A percentile compares a stretch with the other conserved stretches of the same genome.
phyloP scores from a whole-genome alignment of 257 asterid species.

The Scutellaria galericulata region DNA sequence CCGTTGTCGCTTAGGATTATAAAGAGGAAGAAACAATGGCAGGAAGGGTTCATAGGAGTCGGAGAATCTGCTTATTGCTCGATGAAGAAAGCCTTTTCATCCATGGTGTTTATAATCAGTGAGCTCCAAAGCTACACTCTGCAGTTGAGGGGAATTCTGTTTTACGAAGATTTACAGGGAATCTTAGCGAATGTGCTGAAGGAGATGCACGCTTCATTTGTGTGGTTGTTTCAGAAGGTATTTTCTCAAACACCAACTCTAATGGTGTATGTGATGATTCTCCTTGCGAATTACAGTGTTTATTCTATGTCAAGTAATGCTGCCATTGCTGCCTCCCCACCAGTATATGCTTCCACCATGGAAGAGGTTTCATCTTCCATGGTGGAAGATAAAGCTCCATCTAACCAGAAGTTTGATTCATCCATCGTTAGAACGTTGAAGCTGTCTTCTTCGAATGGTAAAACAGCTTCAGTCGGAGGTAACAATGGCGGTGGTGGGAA shows the following conservation, averaged over 20 bases:
- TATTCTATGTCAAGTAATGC: conserved; percentile 64
- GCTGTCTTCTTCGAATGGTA: conserved; percentile 60
- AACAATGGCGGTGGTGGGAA: conserved; percentile 77
- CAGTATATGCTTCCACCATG: conserved; percentile 34
- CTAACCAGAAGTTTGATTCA: conserved; percentile 53
- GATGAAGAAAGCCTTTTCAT: conserved; percentile 83
- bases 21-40: conserved; percentile 81
- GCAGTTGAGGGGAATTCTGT: conserved; percentile 75
- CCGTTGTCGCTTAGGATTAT: conserved; percentile 87
- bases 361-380: conserved; percentile 46
- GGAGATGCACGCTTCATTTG: conserved; percentile 90
- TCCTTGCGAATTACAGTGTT: conserved; percentile 89
- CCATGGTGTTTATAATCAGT: conserved; percentile 91
- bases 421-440: conserved; percentile 51
- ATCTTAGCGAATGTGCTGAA: conserved; percentile 71
- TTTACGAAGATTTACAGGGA: conserved; percentile 83
- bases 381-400: conserved; percentile 49
- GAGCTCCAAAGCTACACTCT: conserved; percentile 81
- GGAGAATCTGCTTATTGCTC: conserved; percentile 82
- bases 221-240: conserved; percentile 95
- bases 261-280: conserved; percentile 93
- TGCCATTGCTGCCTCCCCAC: conserved; percentile 59
- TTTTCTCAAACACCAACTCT: conserved; percentile 91
- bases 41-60: conserved; percentile 58
- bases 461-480: conserved; percentile 63